Base-by-base conservation (phyloP, 306 rosid genomes). In the Boehmeria nivea region DNA sequence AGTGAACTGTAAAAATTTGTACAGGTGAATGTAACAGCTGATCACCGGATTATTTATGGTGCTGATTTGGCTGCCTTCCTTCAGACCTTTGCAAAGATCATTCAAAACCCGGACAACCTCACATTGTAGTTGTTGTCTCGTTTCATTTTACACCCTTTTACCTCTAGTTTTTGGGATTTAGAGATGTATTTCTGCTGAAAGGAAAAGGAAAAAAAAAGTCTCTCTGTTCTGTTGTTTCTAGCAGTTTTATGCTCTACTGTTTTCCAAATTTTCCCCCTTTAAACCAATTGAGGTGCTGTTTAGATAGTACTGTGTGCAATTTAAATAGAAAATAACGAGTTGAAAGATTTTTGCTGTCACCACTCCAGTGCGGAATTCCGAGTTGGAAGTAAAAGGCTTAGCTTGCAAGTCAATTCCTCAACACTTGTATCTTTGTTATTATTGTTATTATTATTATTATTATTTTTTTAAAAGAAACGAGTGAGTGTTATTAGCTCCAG, bases 11-110 rank as follows among this genome's bases (percentile, higher is more conserved):
- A 58, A 34, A 59, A 54, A 40, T 58, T 53, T 81, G 75, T 49
- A 66, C 86, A 88, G 96, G 96, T 88, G 77, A 88, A 88, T 58
- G 96, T 88, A 57, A 88, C 96, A 1, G 90, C 89, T 22, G 96
- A 88, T 82, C 96, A 88, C 82, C 82, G 94, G 50, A 72, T 88
- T 58, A 67, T 88, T 47, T 88, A 88, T 43, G 96, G 96, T 46
- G 96, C 96, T 25, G 94, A 84, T 66, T 76, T 88, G 85, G 96
- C 96, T 20, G 86, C 86, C 64, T 88, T 88, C 82, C 88, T 84
- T 52, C 71, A 78, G 74, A 82, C 94, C 16, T 84, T 88, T 77
- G 81, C 90, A 54, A 84, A 84, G 75, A 76, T 88, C 22, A 61
- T 84, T 57, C 84, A 88, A 76, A 74, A 82, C 68, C 94, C 96